Base-by-base conservation (phyloP, 2,329 filamentous ascomycete species). In the Paradendryphiella salina region DNA sequence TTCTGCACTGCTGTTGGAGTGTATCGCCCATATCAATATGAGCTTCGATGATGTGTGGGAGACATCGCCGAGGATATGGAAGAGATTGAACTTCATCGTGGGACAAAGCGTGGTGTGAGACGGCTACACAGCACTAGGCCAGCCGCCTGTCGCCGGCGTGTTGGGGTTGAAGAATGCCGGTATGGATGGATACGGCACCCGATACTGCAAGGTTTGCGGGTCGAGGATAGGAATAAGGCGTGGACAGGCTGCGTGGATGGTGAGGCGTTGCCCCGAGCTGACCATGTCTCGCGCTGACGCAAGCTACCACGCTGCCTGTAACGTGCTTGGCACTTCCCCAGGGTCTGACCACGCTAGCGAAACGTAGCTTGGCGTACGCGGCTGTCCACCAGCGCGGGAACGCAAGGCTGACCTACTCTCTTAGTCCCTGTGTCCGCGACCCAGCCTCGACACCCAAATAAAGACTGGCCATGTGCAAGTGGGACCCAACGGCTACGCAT, bases 1-100 rank as follows among this genome's bases (percentile, higher is more conserved):
- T 80, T 96, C 91, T 39, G 91, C 88, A 72, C 88, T 94, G 69
- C 83, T 83, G 70, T 96, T 96, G 61, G 84, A 83, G 75, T 96
- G 90, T 66, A 96, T 96, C 47, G 91, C 86, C 77, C 86, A 89
- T 76, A 96, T 90, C 64, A 96, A 82, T 69, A 96, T 94, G 72
- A 86, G 85, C 81, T 96, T 96, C 50, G 91, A 94, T 40, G 85
- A 79, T 37, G 90, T 84, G 72, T 97, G 93, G 66, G 88, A 90
- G 64, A 93, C 75, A 73, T 97, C 93, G 70, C 84, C 93, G 65
- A 90, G 73, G 66, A 95, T 82, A 66, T 90, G 89, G 75, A 96
- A 86, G 52, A 81, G 62, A 60, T 77, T 76, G 60, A 75, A 73
- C 44, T 56, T 56, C 70, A 70, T 73, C 46, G 35, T 51, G 33